phyloP scores from a whole-genome alignment of 2,329 filamentous ascomycete species.

The Verticillium longisporum region DNA sequence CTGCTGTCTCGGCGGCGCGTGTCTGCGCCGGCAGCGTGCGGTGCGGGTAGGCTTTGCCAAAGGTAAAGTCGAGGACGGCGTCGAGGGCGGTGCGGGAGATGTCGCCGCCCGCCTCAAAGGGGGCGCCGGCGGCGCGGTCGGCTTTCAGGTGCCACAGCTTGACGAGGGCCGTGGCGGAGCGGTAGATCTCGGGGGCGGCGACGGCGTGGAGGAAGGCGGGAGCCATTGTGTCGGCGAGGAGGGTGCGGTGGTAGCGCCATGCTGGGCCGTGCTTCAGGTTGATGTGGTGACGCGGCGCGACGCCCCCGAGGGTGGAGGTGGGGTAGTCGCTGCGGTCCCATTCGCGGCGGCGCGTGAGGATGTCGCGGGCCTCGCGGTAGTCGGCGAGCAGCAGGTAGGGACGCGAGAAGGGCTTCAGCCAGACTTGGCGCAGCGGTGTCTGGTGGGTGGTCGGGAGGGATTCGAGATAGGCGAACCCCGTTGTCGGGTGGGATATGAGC shows the following conservation, averaged over 20 bases:
- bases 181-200: conserved; percentile 24
- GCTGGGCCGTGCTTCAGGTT: conserved; percentile 18
- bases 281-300: conserved; percentile 25
- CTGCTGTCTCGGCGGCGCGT: not conserved
- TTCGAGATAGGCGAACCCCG: not conserved
- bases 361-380: conserved; percentile 25
- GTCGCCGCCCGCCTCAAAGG: conserved; percentile 20
- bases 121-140: conserved; percentile 19
- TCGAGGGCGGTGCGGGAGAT: conserved; percentile 23
- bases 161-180: conserved; percentile 19
- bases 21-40: not conserved
- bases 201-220: conserved; percentile 25
- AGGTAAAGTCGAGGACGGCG: conserved; percentile 20
- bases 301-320: conserved; percentile 19
- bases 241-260: conserved; percentile 23
- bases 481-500: not conserved
- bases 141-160: conserved; percentile 26
- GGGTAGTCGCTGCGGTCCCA: conserved; percentile 28
- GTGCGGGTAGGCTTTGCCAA: conserved; percentile 12
- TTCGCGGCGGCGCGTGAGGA: conserved; percentile 35
- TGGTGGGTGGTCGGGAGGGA: conserved; percentile 17
- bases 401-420: conserved; percentile 32
- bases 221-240: conserved; percentile 29
- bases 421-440: conserved; percentile 38
- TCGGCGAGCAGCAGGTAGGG: conserved; percentile 38